phyloP scores from a whole-genome alignment of 2,329 filamentous ascomycete genomes.

The Ilyonectria mors-panacis region DNA sequence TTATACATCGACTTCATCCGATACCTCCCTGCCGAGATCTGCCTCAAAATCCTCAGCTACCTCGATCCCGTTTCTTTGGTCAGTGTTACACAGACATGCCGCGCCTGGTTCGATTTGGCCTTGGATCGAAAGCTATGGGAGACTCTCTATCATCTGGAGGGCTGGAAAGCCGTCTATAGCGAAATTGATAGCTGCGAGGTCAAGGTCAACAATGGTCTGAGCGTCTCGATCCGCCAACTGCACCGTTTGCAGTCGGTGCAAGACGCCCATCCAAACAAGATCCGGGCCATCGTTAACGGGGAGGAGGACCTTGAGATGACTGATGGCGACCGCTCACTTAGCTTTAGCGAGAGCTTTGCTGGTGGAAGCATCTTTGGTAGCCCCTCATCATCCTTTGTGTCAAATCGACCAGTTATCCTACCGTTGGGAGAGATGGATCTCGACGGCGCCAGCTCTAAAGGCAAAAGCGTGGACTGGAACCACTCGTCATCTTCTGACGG shows the following conservation, averaged over 20 bases:
- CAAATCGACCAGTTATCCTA: conserved; percentile 44
- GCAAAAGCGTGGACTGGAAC: conserved; percentile 50
- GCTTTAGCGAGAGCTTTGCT: conserved; percentile 42
- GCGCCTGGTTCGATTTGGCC: conserved; percentile 85
- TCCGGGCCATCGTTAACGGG: conserved; percentile 66
- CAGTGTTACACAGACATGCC: conserved; percentile 83
- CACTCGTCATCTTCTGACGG: conserved; percentile 47
- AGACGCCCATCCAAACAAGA: conserved; percentile 66
- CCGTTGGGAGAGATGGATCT: conserved; percentile 51
- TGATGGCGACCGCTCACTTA: conserved; percentile 52
- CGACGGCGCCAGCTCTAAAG: conserved; percentile 47
- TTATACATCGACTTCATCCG: conserved; percentile 94
- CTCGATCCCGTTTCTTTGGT: conserved; percentile 87
- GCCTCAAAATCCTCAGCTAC: conserved; percentile 88
- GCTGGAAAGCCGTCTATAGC: conserved; percentile 80
- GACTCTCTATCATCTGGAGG: conserved; percentile 84
- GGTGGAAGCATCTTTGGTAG: conserved; percentile 55
- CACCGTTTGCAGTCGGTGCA: conserved; percentile 63
- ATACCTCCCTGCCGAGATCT: conserved; percentile 90
- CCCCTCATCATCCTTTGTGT: conserved; percentile 51
- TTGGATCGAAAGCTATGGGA: conserved; percentile 91
- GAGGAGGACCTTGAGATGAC: conserved; percentile 67
- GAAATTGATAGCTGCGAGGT: conserved; percentile 79
- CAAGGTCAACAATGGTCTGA: conserved; percentile 63
- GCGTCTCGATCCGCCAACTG: conserved; percentile 57